phyloP scores from a whole-genome alignment of 2,329 filamentous ascomycete species.

The Hirsutella minnesotensis region DNA sequence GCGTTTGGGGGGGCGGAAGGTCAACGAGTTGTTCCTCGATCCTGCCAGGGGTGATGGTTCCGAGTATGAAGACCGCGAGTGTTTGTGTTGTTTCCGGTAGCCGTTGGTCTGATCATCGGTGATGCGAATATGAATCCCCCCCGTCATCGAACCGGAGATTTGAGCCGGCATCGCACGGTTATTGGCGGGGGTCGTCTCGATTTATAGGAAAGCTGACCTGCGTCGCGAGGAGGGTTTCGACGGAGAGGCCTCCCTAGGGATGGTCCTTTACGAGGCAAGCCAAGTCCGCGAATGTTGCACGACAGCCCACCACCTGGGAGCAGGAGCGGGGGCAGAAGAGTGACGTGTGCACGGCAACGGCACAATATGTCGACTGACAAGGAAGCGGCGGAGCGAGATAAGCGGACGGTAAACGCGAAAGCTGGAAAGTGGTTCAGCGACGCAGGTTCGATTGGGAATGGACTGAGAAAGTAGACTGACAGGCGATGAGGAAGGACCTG shows the following conservation, averaged over 20 bases:
- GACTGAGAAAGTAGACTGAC: constrained; percentile 2
- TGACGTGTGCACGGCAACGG: not conserved
- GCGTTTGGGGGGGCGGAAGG: constrained; percentile 48
- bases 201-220: no score
- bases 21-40: constrained; percentile 48
- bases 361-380: constrained; percentile 6
- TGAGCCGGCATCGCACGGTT: constrained; percentile 25
- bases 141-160: constrained; percentile 24
- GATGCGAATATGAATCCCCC: constrained; percentile 25
- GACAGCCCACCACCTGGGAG: constrained; percentile 9
- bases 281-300: constrained; percentile 12
- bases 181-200: constrained; percentile 1
- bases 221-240: no score
- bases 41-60: constrained; percentile 42
- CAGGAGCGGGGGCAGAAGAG: not conserved
- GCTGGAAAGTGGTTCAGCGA: constrained; percentile 18
- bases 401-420: constrained; percentile 23
- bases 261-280: constrained; percentile 9
- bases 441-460: constrained; percentile 3
- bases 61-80: constrained; percentile 50
- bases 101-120: constrained; percentile 21
- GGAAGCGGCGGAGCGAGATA: constrained; percentile 8
- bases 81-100: constrained; percentile 39
- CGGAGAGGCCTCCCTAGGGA: not conserved
- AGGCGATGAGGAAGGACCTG: not conserved